phyloP scores from a whole-genome alignment of 1,284 basidiomycete species.

The Trichosporon sp. region DNA sequence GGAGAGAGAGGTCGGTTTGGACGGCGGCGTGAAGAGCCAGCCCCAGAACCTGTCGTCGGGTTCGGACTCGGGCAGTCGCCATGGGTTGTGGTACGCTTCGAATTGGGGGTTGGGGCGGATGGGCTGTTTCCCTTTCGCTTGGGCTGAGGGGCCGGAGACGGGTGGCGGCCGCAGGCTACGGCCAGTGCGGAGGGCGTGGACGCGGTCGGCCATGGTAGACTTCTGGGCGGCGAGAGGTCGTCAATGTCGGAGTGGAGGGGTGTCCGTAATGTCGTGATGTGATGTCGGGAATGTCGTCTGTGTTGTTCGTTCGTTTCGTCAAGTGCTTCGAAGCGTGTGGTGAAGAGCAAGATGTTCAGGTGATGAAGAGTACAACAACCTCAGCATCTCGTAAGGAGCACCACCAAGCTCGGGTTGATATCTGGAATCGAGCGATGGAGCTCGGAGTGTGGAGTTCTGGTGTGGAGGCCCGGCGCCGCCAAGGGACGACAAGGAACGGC shows the following conservation, averaged over 20 bases:
- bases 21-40: neutral
- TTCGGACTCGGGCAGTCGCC: neutral
- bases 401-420: neutral
- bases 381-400: neutral
- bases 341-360: too few relatives aligned
- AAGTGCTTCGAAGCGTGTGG: too few relatives aligned
- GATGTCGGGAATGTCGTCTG: too few relatives aligned
- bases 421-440: neutral
- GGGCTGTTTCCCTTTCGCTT: neutral
- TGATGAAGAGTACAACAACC: neutral
- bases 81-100: conserved; percentile 16
- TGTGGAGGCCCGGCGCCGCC: conserved; percentile 6
- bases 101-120: conserved; percentile 1
- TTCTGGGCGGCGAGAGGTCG: too few relatives aligned
- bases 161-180: neutral
- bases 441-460: neutral
- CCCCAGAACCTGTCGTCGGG: neutral
- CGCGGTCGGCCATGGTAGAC: neutral
- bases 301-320: too few relatives aligned
- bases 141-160: neutral
- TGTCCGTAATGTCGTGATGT: too few relatives aligned
- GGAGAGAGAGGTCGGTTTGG: too few relatives aligned
- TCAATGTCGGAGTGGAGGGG: too few relatives aligned
- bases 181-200: neutral
- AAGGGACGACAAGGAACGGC: neutral